Evolutionary conservation across 352 stramenopile species (phyloP), one percentile per base, ranked within the genome.

Genomic region (Phytophthora colocasiae): DNA sequence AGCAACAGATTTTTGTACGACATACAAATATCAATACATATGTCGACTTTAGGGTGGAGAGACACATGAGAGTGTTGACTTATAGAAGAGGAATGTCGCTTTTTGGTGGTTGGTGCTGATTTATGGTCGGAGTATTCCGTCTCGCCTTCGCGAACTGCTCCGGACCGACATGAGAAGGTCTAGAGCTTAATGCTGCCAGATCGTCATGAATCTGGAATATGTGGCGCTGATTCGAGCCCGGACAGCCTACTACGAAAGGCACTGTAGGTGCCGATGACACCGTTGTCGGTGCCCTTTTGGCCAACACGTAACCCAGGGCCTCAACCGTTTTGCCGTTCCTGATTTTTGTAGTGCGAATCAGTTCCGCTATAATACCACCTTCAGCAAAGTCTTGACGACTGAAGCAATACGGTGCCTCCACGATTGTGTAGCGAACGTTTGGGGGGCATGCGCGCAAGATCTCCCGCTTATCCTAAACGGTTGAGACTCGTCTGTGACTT

Each of bases 321-420:
- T n/a, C 27, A 46, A 45, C 26, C 38, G 36, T 58, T 64, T 62
- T 38, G 46, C 12, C 6, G 34, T 29, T 52, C 46, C 65, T 73
- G 65, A 73, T 73, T 71, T 73, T 43, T 63, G 56, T 43, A 59
- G 41, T 60, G 19, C 27, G 24, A 73, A 73, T 68, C 58, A 73
- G 65, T 69, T 72, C 51, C 31, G 32, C 47, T 43, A n/a, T n/a
- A n/a, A n/a, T n/a, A 55, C 32, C 52, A 61, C 53, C 9, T 36
- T 36, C 31, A 36, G 31, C 31, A 10, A 36, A 36, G 8, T 36
- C 38, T 54, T 17, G 32, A 50, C 41, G 44, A 62, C 50, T 64
- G 40, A 69, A 64, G 46, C 51, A 73, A 58, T 31, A 48, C 46
- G 32, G 46, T 65, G 54, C 39, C 55, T n/a, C 9, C 34, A 31